These are phyloP conservation scores for Pythium apleroticum DNA, from an alignment of 352 stramenopile genomes.

Conservation along the genomic window DNA sequence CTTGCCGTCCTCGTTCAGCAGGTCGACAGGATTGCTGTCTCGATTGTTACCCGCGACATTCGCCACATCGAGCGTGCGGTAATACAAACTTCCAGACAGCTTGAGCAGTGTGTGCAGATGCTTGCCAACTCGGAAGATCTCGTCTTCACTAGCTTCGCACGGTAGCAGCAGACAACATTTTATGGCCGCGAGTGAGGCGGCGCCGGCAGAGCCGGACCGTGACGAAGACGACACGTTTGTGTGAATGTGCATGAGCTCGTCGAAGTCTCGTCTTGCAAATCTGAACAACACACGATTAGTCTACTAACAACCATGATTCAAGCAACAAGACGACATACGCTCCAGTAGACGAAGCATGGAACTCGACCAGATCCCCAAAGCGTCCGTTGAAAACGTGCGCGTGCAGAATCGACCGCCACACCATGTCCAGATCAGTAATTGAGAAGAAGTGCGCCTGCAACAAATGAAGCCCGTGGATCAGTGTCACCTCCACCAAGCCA, in stretches of 20 bases:
- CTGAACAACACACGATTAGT: constrained; percentile 29
- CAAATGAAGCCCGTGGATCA: background rate
- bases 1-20: constrained; percentile 49
- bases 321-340: constrained; percentile 33
- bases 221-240: constrained; percentile 38
- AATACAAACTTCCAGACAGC: constrained; percentile 66
- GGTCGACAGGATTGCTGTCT: constrained; percentile 20
- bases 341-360: constrained; percentile 44
- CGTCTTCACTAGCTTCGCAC: constrained; percentile 47
- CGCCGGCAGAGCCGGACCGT: constrained; percentile 33
- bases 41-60: background rate
- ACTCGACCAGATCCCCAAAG: constrained; percentile 41
- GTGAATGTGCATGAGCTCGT: constrained; percentile 79
- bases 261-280: constrained; percentile 65
- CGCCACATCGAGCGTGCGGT: constrained; percentile 34
- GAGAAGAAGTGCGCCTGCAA: constrained; percentile 44
- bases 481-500: background rate
- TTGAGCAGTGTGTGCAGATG: constrained; percentile 70
- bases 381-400: constrained; percentile 39
- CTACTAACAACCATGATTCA: too few relatives aligned
- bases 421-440: constrained; percentile 41
- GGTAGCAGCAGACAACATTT: constrained; percentile 75
- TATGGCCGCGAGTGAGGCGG: constrained; percentile 41
- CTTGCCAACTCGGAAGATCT: constrained; percentile 76
- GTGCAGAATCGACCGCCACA: constrained; percentile 43